Percentiles rank a stretch among this genome's conserved stretches.
These are phyloP conservation scores for Candida smagusa DNA, from an alignment of 1,139 yeast species.

Conservation along the genomic window DNA sequence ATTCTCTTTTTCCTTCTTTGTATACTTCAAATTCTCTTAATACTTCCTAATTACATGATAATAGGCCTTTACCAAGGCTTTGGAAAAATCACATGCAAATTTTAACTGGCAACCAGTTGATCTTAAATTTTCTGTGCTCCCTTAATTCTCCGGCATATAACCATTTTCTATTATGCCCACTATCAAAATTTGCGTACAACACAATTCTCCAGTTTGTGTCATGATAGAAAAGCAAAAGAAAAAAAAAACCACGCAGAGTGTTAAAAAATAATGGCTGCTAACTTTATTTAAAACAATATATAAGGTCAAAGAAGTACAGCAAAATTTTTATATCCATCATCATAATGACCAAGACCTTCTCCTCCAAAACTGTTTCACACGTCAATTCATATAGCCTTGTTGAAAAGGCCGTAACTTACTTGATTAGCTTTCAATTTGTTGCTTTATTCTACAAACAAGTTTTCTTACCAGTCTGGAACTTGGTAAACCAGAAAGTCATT, in stretches of 20 bases:
- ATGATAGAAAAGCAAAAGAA: neutral
- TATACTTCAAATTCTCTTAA: too few relatives aligned
- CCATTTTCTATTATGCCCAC: too few relatives aligned
- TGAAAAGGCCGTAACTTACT: constrained; percentile 18
- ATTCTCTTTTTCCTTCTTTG: too few relatives aligned
- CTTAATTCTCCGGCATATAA: neutral
- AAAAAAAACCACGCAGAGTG: neutral
- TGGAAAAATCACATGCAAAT: constrained; percentile 2
- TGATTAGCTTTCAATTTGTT: constrained; percentile 26
- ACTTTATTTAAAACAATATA: constrained; percentile 6
- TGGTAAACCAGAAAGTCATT: constrained; percentile 20
- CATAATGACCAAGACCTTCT: constrained; percentile 18
- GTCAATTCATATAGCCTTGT: constrained; percentile 32
- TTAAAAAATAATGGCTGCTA: constrained; percentile 6
- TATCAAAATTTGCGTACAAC: too few relatives aligned
- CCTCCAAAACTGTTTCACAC: constrained; percentile 36
- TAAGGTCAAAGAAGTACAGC: constrained; percentile 2
- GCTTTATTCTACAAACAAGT: constrained; percentile 21
- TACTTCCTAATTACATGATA: too few relatives aligned
- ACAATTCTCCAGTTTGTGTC: too few relatives aligned
- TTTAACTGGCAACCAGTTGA: neutral
- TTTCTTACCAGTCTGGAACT: constrained; percentile 15
- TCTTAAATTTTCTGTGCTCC: neutral
- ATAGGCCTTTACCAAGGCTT: too few relatives aligned
- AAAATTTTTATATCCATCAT: neutral